phyloP scores from a whole-genome alignment of 176 grass and related monocot species.

The Tillandsia fasciculata region DNA sequence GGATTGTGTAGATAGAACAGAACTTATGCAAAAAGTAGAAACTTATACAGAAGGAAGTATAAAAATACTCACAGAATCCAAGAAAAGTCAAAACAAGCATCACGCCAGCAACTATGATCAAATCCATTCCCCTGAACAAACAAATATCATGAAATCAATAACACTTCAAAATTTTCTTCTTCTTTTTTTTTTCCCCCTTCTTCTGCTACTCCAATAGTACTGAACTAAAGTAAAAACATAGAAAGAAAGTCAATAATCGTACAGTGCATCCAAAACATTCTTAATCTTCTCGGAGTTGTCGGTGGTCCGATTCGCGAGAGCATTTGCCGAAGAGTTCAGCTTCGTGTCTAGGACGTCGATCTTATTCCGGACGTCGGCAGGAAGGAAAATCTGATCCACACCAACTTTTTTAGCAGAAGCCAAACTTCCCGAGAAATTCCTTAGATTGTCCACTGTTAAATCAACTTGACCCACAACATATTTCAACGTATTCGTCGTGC shows the following conservation, averaged over 20 bases:
- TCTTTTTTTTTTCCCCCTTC: background rate
- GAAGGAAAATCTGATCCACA: slow-evolving; percentile 55
- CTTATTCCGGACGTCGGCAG: slow-evolving; percentile 39
- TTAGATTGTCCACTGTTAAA: slow-evolving; percentile 56
- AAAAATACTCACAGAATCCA: slow-evolving; percentile 65
- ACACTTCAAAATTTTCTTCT: background rate
- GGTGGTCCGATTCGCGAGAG: slow-evolving; percentile 23
- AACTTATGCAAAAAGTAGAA: too few relatives aligned
- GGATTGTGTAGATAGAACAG: background rate
- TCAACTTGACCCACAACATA: slow-evolving; percentile 65
- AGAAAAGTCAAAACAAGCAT: slow-evolving; percentile 58
- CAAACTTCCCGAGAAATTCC: slow-evolving; percentile 56
- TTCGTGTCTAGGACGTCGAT: slow-evolving; percentile 52
- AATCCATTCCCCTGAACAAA: slow-evolving; percentile 33
- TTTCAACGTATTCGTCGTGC: slow-evolving; percentile 41
- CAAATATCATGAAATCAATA: slow-evolving; percentile 8
- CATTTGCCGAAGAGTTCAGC: slow-evolving; percentile 42
- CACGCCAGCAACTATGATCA: slow-evolving; percentile 37
- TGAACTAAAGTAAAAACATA: background rate
- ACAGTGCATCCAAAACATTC: slow-evolving; percentile 42
- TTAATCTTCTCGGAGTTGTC: slow-evolving; percentile 59
- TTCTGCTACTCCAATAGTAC: background rate
- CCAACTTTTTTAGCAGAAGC: slow-evolving; percentile 49
- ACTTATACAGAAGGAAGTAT: too few relatives aligned
- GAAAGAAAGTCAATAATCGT: background rate